These are phyloP conservation scores for Marvania coccoides DNA, from an alignment of 139 green algal genomes.

Conservation along the genomic window DNA sequence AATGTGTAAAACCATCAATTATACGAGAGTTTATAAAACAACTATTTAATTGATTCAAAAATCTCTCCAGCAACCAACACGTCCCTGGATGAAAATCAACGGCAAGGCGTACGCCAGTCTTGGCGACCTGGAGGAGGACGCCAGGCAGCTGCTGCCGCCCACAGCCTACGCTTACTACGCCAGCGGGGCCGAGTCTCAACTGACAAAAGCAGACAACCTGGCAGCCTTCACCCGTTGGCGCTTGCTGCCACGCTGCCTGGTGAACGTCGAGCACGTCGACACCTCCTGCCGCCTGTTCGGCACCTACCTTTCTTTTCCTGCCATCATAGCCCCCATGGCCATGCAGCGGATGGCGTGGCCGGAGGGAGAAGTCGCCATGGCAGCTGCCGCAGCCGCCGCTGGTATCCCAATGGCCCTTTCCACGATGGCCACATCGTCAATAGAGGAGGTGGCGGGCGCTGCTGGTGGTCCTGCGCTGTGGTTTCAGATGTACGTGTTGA, in stretches of 20 bases:
- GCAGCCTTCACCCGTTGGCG: constrained; percentile 28
- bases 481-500: constrained; percentile 66
- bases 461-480: constrained; percentile 25
- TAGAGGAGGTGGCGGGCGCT: constrained; percentile 41
- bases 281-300: constrained; percentile 34
- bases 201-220: constrained; percentile 45
- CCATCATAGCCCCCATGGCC: constrained; percentile 79
- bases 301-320: constrained; percentile 31
- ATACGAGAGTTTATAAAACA: no score
- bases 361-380: constrained; percentile 59
- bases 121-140: constrained; percentile 17
- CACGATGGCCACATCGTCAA: constrained; percentile 57
- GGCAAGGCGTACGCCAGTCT: constrained; percentile 15
- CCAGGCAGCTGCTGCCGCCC: constrained; percentile 5
- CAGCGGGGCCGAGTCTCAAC: constrained; percentile 27
- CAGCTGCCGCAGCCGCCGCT: constrained; percentile 18
- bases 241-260: constrained; percentile 52
- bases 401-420: constrained; percentile 56
- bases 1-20: no score
- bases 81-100: neutral
- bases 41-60: no score
- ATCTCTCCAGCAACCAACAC: neutral
- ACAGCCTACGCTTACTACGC: constrained; percentile 43
- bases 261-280: constrained; percentile 49
- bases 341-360: constrained; percentile 71